These are phyloP conservation scores for Jamesozyma jinghongensis DNA, from an alignment of 805 yeast genomes.

Conservation along the genomic window DNA sequence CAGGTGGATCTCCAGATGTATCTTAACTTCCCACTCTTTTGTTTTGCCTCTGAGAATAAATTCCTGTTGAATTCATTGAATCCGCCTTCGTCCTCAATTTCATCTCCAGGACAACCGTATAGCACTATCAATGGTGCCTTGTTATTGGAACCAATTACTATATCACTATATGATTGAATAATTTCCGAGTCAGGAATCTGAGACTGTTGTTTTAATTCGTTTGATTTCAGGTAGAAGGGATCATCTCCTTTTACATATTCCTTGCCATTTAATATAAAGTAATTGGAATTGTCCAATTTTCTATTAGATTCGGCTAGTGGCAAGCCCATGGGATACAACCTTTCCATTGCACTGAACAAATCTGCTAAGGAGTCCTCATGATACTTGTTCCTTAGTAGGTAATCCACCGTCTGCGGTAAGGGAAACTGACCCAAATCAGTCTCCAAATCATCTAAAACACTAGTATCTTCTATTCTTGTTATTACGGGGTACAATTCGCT, in stretches of 20 bases:
- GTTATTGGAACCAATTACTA: conserved; percentile 45
- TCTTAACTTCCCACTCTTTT: conserved; percentile 49
- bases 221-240: conserved; percentile 67
- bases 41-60: conserved; percentile 46
- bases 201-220: conserved; percentile 24
- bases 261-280: conserved; percentile 20
- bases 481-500: conserved; percentile 11
- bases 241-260: conserved; percentile 59
- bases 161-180: conserved; percentile 41
- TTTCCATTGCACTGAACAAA: conserved; percentile 10
- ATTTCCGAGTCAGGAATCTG: conserved; percentile 11
- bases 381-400: conserved; percentile 3
- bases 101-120: conserved; percentile 53
- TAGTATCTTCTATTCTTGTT: conserved; percentile 1
- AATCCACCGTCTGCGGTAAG: conserved; percentile 3
- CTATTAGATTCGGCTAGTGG: neutral
- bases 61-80: conserved; percentile 52
- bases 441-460: neutral
- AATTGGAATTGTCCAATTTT: conserved; percentile 7
- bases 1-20: conserved; percentile 68
- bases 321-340: conserved; percentile 15
- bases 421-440: conserved; percentile 2
- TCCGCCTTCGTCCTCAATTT: conserved; percentile 32
- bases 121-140: conserved; percentile 50
- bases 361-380: conserved; percentile 9